Percentiles rank a stretch among this genome's conserved stretches.
Conservation (phyloP, 306 rosid species). For the Potentilla sterilis region DNA sequence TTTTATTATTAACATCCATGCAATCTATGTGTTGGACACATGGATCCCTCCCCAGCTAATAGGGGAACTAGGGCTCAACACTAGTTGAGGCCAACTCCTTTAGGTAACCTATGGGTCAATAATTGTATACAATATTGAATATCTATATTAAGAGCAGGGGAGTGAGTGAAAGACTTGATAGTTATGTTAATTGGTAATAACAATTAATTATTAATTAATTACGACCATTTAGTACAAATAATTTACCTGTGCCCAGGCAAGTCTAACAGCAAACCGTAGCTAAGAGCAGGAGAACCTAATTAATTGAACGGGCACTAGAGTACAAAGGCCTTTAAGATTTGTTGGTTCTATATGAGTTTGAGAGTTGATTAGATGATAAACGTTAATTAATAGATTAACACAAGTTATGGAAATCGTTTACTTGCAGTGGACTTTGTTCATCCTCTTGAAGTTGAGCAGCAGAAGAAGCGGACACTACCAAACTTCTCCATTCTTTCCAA, state of each 20-base stretch:
- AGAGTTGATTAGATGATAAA: neutral
- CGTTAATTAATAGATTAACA: neutral
- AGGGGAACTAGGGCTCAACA: neutral
- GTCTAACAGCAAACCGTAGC: neutral
- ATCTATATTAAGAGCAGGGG: neutral
- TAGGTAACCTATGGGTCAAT: too few relatives aligned
- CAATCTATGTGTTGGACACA: neutral
- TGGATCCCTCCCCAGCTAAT: neutral
- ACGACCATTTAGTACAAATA: too few relatives aligned
- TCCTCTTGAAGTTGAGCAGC: slow-evolving; percentile 54
- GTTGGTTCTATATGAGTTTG: neutral
- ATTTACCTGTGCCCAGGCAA: neutral
- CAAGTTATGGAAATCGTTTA: neutral
- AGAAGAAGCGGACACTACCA: slow-evolving; percentile 52
- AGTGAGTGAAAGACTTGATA: neutral
- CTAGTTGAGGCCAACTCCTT: too few relatives aligned
- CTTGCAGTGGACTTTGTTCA: slow-evolving; percentile 43
- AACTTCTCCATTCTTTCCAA: slow-evolving; percentile 47
- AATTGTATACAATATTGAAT: neutral
- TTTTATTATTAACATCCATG: neutral
- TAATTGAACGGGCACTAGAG: neutral
- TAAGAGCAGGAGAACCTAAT: neutral
- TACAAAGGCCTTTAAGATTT: neutral
- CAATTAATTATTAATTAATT: too few relatives aligned
- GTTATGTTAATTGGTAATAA: neutral